Percentiles rank a stretch among this genome's conserved stretches.
These are phyloP conservation scores for Nakaseomyces glabratus DNA, from an alignment of 1,139 yeast species.

Conservation along the genomic window DNA sequence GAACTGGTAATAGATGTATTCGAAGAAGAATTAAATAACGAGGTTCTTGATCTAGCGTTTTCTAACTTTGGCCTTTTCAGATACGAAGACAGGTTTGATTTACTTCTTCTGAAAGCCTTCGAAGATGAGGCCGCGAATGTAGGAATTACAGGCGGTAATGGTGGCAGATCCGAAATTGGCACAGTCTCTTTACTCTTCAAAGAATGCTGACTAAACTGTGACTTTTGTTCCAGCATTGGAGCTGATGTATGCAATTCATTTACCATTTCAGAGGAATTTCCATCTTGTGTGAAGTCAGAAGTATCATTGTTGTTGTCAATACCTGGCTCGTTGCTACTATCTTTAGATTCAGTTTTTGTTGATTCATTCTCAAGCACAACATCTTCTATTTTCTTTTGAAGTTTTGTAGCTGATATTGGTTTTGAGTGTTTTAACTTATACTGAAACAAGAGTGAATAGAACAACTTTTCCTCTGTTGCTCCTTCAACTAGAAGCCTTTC, in stretches of 20 bases:
- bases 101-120: slow-evolving; percentile 21
- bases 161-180: slow-evolving; percentile 14
- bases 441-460: slow-evolving; percentile 72
- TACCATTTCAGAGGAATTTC: slow-evolving; percentile 3
- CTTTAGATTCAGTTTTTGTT: slow-evolving; percentile 1
- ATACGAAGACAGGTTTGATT: slow-evolving; percentile 17
- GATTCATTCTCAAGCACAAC: slow-evolving; percentile 2
- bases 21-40: slow-evolving; percentile 6
- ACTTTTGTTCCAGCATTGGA: slow-evolving; percentile 25
- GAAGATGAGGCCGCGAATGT: slow-evolving; percentile 26
- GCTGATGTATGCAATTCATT: slow-evolving; percentile 12
- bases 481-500: slow-evolving; percentile 49
- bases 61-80: slow-evolving; percentile 6
- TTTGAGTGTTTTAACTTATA: slow-evolving; percentile 53
- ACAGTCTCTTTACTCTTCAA: slow-evolving; percentile 11
- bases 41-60: not conserved
- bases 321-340: not conserved
- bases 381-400: slow-evolving; percentile 8
- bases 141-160: slow-evolving; percentile 17
- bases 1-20: slow-evolving; percentile 3
- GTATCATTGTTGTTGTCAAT: not conserved
- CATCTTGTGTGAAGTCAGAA: not conserved
- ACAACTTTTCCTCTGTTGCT: slow-evolving; percentile 78
- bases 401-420: slow-evolving; percentile 5
- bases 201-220: slow-evolving; percentile 27